These are phyloP conservation scores for Plasmodium fragile DNA, from an alignment of 169 alveolate species.

Conservation along the genomic window DNA sequence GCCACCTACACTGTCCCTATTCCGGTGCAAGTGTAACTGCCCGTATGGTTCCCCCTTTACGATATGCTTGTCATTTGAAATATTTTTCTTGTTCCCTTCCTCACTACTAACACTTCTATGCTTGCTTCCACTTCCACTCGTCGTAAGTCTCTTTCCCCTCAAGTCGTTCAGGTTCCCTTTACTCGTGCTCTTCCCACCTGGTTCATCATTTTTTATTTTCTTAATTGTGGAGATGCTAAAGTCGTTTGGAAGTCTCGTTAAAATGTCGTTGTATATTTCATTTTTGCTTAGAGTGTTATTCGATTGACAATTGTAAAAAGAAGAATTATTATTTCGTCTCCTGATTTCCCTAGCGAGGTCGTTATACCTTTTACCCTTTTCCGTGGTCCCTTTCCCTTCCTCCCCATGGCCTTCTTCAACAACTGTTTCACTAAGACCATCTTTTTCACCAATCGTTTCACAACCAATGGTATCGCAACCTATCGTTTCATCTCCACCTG, in stretches of 20 bases:
- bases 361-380: neutral
- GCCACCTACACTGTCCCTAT: neutral
- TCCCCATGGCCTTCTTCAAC: neutral
- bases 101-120: neutral
- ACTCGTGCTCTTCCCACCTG: neutral
- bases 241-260: slow-evolving; percentile 32
- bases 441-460: neutral
- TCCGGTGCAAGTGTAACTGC: neutral
- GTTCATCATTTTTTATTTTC: neutral
- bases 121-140: neutral
- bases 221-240: slow-evolving; percentile 25
- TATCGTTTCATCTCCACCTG: neutral
- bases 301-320: neutral
- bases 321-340: neutral
- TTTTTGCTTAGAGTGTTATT: slow-evolving; percentile 10
- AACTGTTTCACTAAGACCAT: neutral
- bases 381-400: neutral
- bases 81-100: neutral
- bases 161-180: neutral
- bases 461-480: neutral
- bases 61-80: neutral
- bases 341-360: slow-evolving; percentile 10
- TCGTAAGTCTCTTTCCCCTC: neutral
- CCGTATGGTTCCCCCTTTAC: neutral
- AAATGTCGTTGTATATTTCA: slow-evolving; percentile 31